Conservation (phyloP, 805 yeast genomes). For the Metschnikowia rubicola region DNA sequence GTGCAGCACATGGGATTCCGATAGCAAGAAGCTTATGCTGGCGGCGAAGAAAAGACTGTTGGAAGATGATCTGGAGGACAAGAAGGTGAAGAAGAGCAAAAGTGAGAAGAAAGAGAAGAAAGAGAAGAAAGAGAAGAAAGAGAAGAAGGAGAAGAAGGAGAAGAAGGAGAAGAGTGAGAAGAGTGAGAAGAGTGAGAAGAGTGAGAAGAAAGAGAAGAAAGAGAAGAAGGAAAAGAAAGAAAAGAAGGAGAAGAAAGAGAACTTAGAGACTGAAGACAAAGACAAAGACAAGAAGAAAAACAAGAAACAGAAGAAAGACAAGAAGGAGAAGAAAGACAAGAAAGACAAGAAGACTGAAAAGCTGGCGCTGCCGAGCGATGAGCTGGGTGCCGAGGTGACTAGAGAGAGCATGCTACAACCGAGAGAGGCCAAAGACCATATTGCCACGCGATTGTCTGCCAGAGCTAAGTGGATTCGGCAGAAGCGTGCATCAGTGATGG, state of each 20-base stretch:
- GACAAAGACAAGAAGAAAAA: slow-evolving; percentile 14
- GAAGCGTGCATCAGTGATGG: slow-evolving; percentile 89
- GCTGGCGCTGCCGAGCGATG: slow-evolving; percentile 19
- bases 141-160: slow-evolving; percentile 11
- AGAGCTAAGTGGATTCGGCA: slow-evolving; percentile 87
- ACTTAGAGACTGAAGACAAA: not conserved
- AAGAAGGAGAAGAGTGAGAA: slow-evolving; percentile 19
- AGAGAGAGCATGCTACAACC: slow-evolving; percentile 25
- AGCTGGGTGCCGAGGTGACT: slow-evolving; percentile 28
- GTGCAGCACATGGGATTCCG: slow-evolving; percentile 77
- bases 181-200: slow-evolving; percentile 19
- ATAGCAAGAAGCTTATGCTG: slow-evolving; percentile 28
- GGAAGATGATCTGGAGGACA: slow-evolving; percentile 24
- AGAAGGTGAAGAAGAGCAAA: slow-evolving; percentile 4
- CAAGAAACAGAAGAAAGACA: slow-evolving; percentile 19
- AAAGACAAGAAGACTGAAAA: slow-evolving; percentile 22
- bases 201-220: slow-evolving; percentile 10
- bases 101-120: slow-evolving; percentile 2
- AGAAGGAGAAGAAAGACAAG: slow-evolving; percentile 17
- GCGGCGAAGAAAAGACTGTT: slow-evolving; percentile 19
- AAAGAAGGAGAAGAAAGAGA: slow-evolving; percentile 23
- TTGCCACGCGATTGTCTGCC: slow-evolving; percentile 47
- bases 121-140: slow-evolving; percentile 8
- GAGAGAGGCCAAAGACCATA: slow-evolving; percentile 15
- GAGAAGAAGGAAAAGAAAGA: slow-evolving; percentile 32